Evolutionary conservation across 306 rosid genomes (phyloP).

Genomic region (Corylus americana): DNA sequence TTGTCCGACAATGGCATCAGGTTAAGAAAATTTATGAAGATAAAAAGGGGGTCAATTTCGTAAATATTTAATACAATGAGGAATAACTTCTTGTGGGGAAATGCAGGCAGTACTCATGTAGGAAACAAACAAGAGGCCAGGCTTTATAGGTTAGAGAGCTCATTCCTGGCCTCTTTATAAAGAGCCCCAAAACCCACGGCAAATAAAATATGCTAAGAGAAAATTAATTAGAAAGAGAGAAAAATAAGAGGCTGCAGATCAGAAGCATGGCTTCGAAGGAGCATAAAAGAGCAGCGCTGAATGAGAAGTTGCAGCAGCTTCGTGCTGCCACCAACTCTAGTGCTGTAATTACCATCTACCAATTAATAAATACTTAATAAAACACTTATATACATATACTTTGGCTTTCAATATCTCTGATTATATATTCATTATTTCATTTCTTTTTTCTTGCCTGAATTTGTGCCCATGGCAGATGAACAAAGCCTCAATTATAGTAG

Average conservation of each 20-base stretch:
- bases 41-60: conserved; percentile 28
- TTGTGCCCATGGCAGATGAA: conserved; percentile 44
- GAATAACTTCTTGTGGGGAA: conserved; percentile 33
- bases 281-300: conserved; percentile 45
- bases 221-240: conserved; percentile 4
- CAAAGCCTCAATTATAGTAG: conserved; percentile 72
- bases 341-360: conserved; percentile 49
- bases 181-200: conserved; percentile 12
- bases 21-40: background rate
- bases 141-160: conserved; percentile 22
- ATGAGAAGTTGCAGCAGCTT: conserved; percentile 50
- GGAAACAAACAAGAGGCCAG: conserved; percentile 38
- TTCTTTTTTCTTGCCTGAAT: background rate
- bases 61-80: conserved; percentile 23
- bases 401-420: conserved; percentile 4
- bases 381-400: background rate
- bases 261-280: conserved; percentile 52
- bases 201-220: conserved; percentile 15
- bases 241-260: conserved; percentile 21
- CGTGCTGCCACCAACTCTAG: conserved; percentile 68
- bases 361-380: background rate
- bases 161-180: conserved; percentile 22
- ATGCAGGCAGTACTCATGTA: conserved; percentile 23
- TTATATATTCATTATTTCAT: background rate
- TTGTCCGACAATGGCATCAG: too few species aligned